Percentiles rank a stretch among this genome's conserved stretches.
phyloP scores from a whole-genome alignment of 257 asterid genomes.

The Catharanthus roseus region DNA sequence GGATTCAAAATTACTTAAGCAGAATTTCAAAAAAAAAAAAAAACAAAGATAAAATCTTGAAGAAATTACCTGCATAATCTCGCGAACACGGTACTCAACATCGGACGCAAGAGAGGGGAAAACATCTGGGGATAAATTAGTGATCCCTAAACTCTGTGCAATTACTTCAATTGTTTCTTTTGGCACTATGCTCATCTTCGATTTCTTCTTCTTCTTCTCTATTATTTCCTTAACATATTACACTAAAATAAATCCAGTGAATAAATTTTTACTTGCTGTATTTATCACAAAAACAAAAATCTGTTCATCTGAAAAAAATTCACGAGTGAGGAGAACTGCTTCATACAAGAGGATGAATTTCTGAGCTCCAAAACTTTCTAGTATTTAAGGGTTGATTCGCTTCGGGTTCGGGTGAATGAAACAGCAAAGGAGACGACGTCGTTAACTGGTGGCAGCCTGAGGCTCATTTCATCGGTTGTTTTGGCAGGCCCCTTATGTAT shows the following conservation, averaged over 20 bases:
- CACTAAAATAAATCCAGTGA: not conserved
- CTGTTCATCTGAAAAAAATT: too few species aligned
- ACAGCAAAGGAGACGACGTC: not conserved
- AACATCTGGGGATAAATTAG: conserved; percentile 76
- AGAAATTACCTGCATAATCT: conserved; percentile 98
- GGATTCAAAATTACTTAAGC: not conserved
- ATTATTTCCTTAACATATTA: not conserved
- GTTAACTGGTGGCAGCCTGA: too few species aligned
- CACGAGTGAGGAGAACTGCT: not conserved
- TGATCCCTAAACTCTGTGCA: conserved; percentile 84
- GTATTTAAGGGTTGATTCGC: not conserved
- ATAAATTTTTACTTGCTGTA: not conserved
- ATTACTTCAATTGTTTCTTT: conserved; percentile 82
- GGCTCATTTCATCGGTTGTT: too few species aligned
- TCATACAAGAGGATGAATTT: too few species aligned
- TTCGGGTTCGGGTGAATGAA: not conserved
- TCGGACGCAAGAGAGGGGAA: conserved; percentile 87
- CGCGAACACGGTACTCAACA: conserved; percentile 91
- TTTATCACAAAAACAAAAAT: too few species aligned
- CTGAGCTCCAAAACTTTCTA: not conserved
- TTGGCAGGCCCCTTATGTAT: too few species aligned
- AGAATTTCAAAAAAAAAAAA: too few species aligned
- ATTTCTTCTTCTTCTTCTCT: not conserved
- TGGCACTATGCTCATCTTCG: conserved; percentile 71
- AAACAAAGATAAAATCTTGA: too few species aligned